These are phyloP conservation scores for Penicillium corylophilum DNA, from an alignment of 2,329 filamentous ascomycete species.

Conservation along the genomic window DNA sequence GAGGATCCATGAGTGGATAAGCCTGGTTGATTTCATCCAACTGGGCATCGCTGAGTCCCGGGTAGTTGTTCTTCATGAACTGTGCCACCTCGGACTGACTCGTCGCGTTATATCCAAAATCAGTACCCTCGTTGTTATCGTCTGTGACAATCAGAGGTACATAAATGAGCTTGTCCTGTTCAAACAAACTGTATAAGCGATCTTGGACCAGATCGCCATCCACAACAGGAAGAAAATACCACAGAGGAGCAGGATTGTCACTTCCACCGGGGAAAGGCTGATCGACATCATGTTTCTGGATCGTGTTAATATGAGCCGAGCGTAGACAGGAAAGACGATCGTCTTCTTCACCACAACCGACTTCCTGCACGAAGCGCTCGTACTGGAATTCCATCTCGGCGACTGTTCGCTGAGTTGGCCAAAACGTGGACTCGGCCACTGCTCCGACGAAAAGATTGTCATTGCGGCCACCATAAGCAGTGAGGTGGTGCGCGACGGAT, in stretches of 20 bases:
- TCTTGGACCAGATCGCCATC: conserved; percentile 56
- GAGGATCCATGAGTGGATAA: conserved; percentile 48
- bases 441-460: conserved; percentile 50
- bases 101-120: conserved; percentile 49
- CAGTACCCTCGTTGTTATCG: conserved; percentile 46
- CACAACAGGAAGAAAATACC: conserved; percentile 56
- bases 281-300: conserved; percentile 44
- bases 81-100: conserved; percentile 49
- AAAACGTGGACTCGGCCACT: conserved; percentile 51
- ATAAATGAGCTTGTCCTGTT: conserved; percentile 52
- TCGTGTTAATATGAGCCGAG: conserved; percentile 36
- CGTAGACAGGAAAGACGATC: conserved; percentile 49
- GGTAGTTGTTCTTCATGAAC: conserved; percentile 59
- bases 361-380: conserved; percentile 45
- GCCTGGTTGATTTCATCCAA: conserved; percentile 50
- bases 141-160: conserved; percentile 55
- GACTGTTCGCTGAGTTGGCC: conserved; percentile 47
- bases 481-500: conserved; percentile 55
- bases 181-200: conserved; percentile 51
- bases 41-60: conserved; percentile 50
- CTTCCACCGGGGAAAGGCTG: conserved; percentile 44
- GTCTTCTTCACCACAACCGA: conserved; percentile 40
- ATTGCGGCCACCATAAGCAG: conserved; percentile 52
- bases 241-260: conserved; percentile 41
- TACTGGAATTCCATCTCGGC: conserved; percentile 50